Evolutionary conservation across 2,329 filamentous ascomycete genomes (phyloP), one percentile per base, ranked within the genome.

Genomic region (Xylaria sp.): DNA sequence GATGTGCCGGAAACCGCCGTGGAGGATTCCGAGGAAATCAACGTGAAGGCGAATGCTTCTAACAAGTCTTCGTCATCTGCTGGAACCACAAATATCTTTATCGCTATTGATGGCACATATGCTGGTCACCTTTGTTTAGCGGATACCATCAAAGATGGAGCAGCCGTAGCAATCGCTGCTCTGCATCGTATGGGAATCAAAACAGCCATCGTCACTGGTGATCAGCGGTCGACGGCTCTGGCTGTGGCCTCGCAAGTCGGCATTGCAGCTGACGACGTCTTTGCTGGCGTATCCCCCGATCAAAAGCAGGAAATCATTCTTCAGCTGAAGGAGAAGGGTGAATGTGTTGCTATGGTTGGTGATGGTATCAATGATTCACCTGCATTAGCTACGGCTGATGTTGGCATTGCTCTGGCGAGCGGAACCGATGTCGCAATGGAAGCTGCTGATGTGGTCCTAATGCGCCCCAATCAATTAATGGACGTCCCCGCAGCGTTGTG

Each of bases 301-400:
- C 92, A 97, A 81, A 99, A 99, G 78, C 94, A 96, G 77, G 84
- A 86, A 31, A 96, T 98, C 72, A 86, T 99, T 73, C 87, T 89
- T 56, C 83, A 90, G 61, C 86, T 98, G 20, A 93, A 97, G 80
- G 83, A 85, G 0, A 79, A 84, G 57, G 93, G 93, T 67, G 87
- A 94, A 73, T 84, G 91, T 56, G 93, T 98, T 29, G 96, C 93
- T 72, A 99, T 99, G 96, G 94, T 98, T 15, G 94, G 96, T 59
- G 96, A 99, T 78, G 96, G 96, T 47, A 97, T 99, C 86, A 99
- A 99, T 80, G 96, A 99, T 82, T 97, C 94, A 0, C 96, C 96
- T 0, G 96, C 96, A 0, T 88, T 99, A 11, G 96, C 94, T 0
- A 97, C 94, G 0, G 94, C 96, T 11, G 90, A 97, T 73, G 89